Evolutionary conservation across 2,329 filamentous ascomycete genomes (phyloP), one percentile per base, ranked within the genome.

Genomic region (Elsinoe batatas): DNA sequence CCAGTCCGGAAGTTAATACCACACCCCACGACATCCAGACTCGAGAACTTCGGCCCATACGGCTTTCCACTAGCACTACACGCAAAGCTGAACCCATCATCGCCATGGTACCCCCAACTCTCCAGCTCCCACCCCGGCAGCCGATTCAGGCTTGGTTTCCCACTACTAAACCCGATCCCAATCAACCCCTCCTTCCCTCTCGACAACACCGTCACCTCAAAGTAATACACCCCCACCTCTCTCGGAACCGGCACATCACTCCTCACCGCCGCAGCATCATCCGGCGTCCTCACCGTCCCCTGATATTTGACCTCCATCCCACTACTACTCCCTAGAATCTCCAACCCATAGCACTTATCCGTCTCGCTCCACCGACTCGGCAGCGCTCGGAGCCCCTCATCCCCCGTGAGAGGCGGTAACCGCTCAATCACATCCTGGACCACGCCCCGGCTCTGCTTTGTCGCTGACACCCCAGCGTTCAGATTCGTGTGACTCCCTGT

Each of bases 221-320:
- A 98, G 69, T 98, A 98, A 70, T 95, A 98, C 58, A 98, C 85
- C 1, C 93, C 93, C 62, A 88, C 93, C 65, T 95, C 86, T 35
- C 83, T 78, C 3, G 93, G 90, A 82, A 97, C 96, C 49, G 84
- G 81, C 67, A 90, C 78, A 68, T 98, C 87, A 26, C 91, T 82
- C 56, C 93, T 83, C 57, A 95, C 83, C 11, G 88, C 82, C 35
- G 83, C 89, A 15, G 89, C 88, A 68, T 97, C 93, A 65, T 85
- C 82, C 57, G 77, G 73, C 43, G 79, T 77, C 67, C 82, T 81
- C 38, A 74, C 72, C 10, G 74, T 69, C 18, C 80, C 80, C 38
- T 70, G 72, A 64, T 82, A 83, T 58, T 77, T 76, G 56, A 94
- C 82, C 64, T 91, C 85, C 53, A 84, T 75, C 1, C 88, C 89